Base-by-base conservation (phyloP, 2,329 filamentous ascomycete genomes). In the Venturia pyrina region DNA sequence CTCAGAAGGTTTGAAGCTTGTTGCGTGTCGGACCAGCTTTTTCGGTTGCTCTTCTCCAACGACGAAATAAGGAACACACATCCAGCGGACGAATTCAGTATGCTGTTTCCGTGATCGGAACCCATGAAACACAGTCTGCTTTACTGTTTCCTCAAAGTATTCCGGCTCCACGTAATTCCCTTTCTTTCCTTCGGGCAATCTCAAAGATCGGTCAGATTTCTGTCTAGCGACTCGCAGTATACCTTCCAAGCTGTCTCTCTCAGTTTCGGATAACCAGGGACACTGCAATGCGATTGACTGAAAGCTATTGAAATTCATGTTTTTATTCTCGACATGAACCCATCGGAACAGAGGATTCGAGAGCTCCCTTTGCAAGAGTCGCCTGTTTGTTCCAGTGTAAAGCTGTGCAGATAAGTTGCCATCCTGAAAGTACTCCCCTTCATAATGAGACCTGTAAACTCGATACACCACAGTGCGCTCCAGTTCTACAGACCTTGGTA, bases 121-220 rank as follows among this genome's bases (percentile, higher is more conserved):
- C 6, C 65, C 66, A 48, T 64, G 41, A 43, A 60, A 68, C 2
- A 66, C 61, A 2, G 65, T 68, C 8, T n/a, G 56, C 28, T 66
- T 53, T 21, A 66, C 57, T 2, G 59, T 66, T 60, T 68, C 66
- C 28, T 66, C 65, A 40, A 64, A 66, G 37, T 66, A 68, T 50
- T 68, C 66, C 32, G 66, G 66, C 34, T 68, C 66, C 15, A 68
- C 46, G 60, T 68, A 68, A 43, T 43, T 68, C 3, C 66, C 65
- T 17, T 57, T 66, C 65, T 66, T 64, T 8, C 66, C 65, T 24
- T 48, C 17, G 15, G 65, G 66, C 64, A 64, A 57, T 13, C 66
- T n/a, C 34, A 68, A 44, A 24, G 65, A 66, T 28, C 17, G 46
- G 34, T 68, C 66, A 10, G 66, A 68, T 50, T 68, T 68, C 64